Percentiles rank a stretch among this genome's conserved stretches.
phyloP scores from a whole-genome alignment of 2,329 filamentous ascomycete species.

The Colletotrichum paranaense region DNA sequence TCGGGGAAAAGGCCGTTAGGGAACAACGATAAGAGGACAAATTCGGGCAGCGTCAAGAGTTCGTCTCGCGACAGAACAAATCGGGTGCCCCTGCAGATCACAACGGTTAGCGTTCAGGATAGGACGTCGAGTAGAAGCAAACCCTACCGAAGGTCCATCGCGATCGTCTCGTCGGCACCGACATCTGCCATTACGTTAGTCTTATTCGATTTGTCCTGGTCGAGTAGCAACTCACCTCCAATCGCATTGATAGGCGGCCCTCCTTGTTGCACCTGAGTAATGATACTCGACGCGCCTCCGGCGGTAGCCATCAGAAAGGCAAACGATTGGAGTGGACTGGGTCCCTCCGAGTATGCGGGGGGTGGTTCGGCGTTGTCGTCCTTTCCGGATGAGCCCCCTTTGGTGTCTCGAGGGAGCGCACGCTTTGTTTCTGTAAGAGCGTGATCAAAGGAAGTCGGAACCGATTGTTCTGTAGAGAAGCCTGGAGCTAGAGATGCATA shows the following conservation, averaged over 20 bases:
- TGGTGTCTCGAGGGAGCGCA: slow-evolving; percentile 83
- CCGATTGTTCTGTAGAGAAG: slow-evolving; percentile 50
- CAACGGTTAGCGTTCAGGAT: slow-evolving; percentile 41
- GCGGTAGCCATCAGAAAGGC: slow-evolving; percentile 98
- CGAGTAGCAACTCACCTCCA: slow-evolving; percentile 71
- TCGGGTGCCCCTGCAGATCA: slow-evolving; percentile 77
- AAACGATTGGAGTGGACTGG: slow-evolving; percentile 91
- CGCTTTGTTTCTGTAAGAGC: slow-evolving; percentile 82
- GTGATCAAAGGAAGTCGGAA: slow-evolving; percentile 57
- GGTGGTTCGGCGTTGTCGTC: slow-evolving; percentile 90
- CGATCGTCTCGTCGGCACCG: slow-evolving; percentile 92
- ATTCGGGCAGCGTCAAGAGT: slow-evolving; percentile 93
- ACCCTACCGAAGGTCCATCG: slow-evolving; percentile 88
- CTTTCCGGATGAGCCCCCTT: slow-evolving; percentile 80
- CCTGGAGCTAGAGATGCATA: slow-evolving; percentile 60
- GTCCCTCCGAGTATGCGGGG: slow-evolving; percentile 95
- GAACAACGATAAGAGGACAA: slow-evolving; percentile 96
- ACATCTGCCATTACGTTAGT: slow-evolving; percentile 65
- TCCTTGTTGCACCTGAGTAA: slow-evolving; percentile 97
- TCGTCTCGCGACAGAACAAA: slow-evolving; percentile 97
- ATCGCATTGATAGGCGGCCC: slow-evolving; percentile 90
- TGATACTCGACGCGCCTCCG: slow-evolving; percentile 96
- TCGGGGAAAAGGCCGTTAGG: slow-evolving; percentile 98
- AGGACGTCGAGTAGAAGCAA: not conserved
- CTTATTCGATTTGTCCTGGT: not conserved